Base-by-base conservation (phyloP, 192 early-diverging fungal genomes). In the Entophlyctis helioformis region DNA sequence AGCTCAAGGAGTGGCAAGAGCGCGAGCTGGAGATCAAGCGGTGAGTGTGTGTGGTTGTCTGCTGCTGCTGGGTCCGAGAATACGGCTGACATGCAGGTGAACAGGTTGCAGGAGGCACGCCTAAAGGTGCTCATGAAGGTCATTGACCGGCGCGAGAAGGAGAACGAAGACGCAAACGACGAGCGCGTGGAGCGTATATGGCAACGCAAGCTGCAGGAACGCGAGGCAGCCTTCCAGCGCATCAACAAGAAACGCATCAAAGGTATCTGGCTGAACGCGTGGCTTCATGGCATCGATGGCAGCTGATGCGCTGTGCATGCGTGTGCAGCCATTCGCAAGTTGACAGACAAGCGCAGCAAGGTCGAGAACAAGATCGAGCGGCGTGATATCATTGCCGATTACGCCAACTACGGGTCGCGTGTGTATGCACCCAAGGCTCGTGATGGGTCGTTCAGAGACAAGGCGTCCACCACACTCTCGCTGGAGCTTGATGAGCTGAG, bases 1-100 rank as follows among this genome's bases (percentile, higher is more conserved):
- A 78, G 44, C 42, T 77, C 36, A 35, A 50, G 38, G 76, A 79
- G 48, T 78, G 76, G 76, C 50, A 74, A 28, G 72, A 74, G 44
- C 39, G 76, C 18, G 76, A 79, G 39, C 22, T 62, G 26, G 76
- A 79, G 52, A 79, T 79, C 28, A 35, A 46, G 26, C 53, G 59
- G 60, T 69, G 15, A 13, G 29, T 39, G 47, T 63, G 6, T 8
- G 20, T 25, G 9, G 18, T 7, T 11, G 9, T 41, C 20, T 10
- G 9, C 10, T 20, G 13, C 22, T 41, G 22, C 5, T 33, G n/a
- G 7, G 22, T 13, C 21, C 19, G 29, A 33, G 44, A 12, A 6
- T 10, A 47, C 37, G 16, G 10, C 23, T 35, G 0, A 2, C 20
- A 4, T 16, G 10, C 6, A 12, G 10, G 3, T 20, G 6, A 57